A percentile compares a stretch with the other conserved stretches of the same genome.
These are phyloP conservation scores for Helicostylum pulchrum DNA, from an alignment of 192 early-diverging fungal genomes.

Conservation along the genomic window DNA sequence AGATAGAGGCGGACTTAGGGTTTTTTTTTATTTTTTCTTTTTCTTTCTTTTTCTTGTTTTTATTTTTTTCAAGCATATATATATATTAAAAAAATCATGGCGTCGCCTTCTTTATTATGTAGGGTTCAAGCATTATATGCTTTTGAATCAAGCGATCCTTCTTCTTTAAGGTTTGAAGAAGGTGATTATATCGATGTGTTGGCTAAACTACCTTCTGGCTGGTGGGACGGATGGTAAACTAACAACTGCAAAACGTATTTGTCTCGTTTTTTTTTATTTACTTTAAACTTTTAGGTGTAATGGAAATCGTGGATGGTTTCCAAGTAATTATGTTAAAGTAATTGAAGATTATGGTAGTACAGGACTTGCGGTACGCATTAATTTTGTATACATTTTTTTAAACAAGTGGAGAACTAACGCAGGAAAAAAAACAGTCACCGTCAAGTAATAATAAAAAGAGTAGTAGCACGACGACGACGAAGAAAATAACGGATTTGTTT, in stretches of 20 bases:
- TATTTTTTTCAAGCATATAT: not conserved
- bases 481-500: not conserved
- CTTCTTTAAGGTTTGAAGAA: constrained; percentile 76
- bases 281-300: constrained; percentile 38
- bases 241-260: not conserved
- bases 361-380: not conserved
- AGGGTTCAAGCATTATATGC: constrained; percentile 79
- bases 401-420: no score
- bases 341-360: constrained; percentile 37
- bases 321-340: constrained; percentile 77
- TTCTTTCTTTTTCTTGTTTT: constrained; percentile 3
- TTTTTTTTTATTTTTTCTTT: not conserved
- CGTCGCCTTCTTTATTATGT: constrained; percentile 25
- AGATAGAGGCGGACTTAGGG: no score
- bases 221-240: constrained; percentile 87
- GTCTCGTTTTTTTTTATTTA: not conserved
- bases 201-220: constrained; percentile 85
- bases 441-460: not conserved
- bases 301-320: constrained; percentile 85
- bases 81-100: constrained; percentile 7
- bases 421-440: not conserved
- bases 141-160: constrained; percentile 75
- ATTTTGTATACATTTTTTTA: not conserved
- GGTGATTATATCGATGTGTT: constrained; percentile 91
- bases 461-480: no score